Conservation (phyloP, 768 basidiomycete genomes). For the Atractiella rhizophila region DNA sequence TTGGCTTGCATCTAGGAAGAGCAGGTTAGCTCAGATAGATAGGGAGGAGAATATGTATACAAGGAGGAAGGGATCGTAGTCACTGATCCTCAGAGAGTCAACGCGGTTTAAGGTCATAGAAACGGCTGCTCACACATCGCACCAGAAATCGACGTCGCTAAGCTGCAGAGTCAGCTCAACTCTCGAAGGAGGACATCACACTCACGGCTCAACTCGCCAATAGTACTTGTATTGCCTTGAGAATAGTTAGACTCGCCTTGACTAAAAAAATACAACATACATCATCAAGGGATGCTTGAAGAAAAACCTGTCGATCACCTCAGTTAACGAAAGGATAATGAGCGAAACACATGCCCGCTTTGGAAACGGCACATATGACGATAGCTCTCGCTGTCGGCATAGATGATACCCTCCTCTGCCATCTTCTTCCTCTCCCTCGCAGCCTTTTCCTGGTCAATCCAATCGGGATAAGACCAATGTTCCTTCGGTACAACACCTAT, state of each 20-base stretch:
- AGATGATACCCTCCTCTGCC: slow-evolving; percentile 35
- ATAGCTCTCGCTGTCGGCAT: slow-evolving; percentile 14
- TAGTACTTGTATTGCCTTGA: slow-evolving; percentile 47
- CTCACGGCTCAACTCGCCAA: slow-evolving; percentile 51
- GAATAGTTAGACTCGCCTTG: slow-evolving; percentile 8
- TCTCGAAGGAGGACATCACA: background rate
- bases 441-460: slow-evolving; percentile 51
- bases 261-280: background rate
- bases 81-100: too few species aligned
- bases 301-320: slow-evolving; percentile 22
- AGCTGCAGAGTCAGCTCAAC: background rate
- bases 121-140: slow-evolving; percentile 28
- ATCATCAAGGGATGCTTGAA: slow-evolving; percentile 37
- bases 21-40: too few species aligned
- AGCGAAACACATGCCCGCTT: slow-evolving; percentile 30
- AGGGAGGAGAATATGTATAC: too few species aligned
- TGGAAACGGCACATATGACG: slow-evolving; percentile 27
- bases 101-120: slow-evolving; percentile 15
- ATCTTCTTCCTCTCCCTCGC: slow-evolving; percentile 34
- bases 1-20: slow-evolving; percentile 59
- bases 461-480: slow-evolving; percentile 42
- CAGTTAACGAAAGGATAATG: slow-evolving; percentile 26
- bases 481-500: slow-evolving; percentile 24
- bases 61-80: slow-evolving; percentile 42
- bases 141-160: slow-evolving; percentile 30